phyloP scores from a whole-genome alignment of 106 monocot species.

The Posidonia australis region DNA sequence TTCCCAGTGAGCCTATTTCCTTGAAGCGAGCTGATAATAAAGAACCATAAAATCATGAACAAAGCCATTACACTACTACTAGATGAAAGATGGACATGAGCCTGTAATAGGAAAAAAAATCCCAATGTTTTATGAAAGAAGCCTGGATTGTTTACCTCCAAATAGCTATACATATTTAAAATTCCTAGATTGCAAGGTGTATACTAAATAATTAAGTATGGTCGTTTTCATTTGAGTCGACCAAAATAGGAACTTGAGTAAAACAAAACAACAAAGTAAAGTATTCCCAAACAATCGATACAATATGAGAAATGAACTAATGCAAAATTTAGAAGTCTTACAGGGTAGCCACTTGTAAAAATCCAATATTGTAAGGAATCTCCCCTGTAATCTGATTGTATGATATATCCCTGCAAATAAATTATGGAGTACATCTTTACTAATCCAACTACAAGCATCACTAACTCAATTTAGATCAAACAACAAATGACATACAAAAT shows the following conservation, averaged over 20 bases:
- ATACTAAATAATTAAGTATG: too few relatives aligned
- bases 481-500: slow-evolving; percentile 50
- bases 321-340: slow-evolving; percentile 18
- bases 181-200: too few relatives aligned
- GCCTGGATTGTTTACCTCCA: too few relatives aligned
- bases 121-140: too few relatives aligned
- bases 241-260: too few relatives aligned
- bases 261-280: neutral
- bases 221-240: too few relatives aligned
- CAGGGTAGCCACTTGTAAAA: slow-evolving; percentile 98
- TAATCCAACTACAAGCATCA: neutral
- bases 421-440: neutral
- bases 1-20: slow-evolving; percentile 84
- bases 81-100: too few relatives aligned
- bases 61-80: neutral
- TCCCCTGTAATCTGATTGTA: slow-evolving; percentile 89
- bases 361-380: slow-evolving; percentile 97
- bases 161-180: too few relatives aligned
- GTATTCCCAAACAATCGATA: neutral
- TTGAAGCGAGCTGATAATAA: slow-evolving; percentile 67
- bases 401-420: slow-evolving; percentile 71
- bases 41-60: neutral
- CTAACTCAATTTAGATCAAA: neutral
- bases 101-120: too few relatives aligned
- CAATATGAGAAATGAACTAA: neutral